Evolutionary conservation across 495 filamentous ascomycete species (phyloP).

Genomic region (Pyrenopolyporus hunteri): DNA sequence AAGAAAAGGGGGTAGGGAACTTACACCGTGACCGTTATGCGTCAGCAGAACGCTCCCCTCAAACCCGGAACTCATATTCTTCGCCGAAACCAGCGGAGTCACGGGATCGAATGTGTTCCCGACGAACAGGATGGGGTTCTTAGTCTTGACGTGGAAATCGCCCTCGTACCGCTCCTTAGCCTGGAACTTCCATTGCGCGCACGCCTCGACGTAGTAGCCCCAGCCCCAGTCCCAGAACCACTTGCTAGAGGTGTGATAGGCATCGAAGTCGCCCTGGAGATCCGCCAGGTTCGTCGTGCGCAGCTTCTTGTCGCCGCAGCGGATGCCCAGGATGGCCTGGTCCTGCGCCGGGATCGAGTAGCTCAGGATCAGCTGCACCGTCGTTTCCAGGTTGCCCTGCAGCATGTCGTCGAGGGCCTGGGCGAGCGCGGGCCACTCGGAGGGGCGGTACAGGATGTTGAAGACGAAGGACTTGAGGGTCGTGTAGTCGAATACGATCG

Average conservation of each 20-base stretch:
- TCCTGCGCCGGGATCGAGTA: constrained; percentile 6
- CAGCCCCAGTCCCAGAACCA: constrained; percentile 32
- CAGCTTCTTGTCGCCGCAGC: constrained; percentile 36
- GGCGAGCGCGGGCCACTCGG: constrained; percentile 4
- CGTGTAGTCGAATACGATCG: constrained; percentile 36
- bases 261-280: constrained; percentile 16
- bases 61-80: constrained; percentile 57
- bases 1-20: constrained; percentile 29
- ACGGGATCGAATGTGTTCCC: constrained; percentile 52
- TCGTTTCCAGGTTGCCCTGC: constrained; percentile 1
- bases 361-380: not conserved
- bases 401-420: constrained; percentile 15
- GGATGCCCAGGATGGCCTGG: constrained; percentile 35
- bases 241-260: constrained; percentile 11
- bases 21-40: constrained; percentile 61
- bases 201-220: constrained; percentile 37
- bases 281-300: constrained; percentile 26
- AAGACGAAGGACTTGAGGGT: constrained; percentile 31
- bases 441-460: constrained; percentile 34
- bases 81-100: constrained; percentile 56
- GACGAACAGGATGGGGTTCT: constrained; percentile 52
- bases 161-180: constrained; percentile 53
- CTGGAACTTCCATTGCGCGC: constrained; percentile 51
- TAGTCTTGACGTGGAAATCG: constrained; percentile 49
- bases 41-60: constrained; percentile 59